These are phyloP conservation scores for Daldinia bambusicola DNA, from an alignment of 495 filamentous ascomycete species.

Conservation along the genomic window DNA sequence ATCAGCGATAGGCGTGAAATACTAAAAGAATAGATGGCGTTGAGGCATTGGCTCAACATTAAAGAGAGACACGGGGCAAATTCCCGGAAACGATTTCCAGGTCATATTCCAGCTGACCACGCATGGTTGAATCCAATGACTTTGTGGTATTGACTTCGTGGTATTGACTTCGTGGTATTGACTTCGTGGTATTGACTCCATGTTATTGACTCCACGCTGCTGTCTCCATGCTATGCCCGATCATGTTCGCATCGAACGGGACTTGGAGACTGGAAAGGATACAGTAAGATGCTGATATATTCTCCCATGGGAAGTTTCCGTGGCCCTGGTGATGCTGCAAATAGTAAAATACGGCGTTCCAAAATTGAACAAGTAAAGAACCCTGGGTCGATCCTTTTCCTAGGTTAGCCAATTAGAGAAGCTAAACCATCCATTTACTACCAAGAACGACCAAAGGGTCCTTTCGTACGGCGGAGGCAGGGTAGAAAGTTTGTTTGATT, in stretches of 20 bases:
- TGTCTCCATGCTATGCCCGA: constrained; percentile 4
- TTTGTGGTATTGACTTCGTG: no score
- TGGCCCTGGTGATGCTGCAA: constrained; percentile 1
- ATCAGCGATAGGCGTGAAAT: constrained; percentile 14
- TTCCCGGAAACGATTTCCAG: constrained; percentile 23
- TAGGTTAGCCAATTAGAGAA: constrained; percentile 30
- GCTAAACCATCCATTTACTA: constrained; percentile 25
- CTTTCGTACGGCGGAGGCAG: not conserved
- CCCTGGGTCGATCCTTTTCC: constrained; percentile 38
- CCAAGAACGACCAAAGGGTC: constrained; percentile 30
- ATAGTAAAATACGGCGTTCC: no score
- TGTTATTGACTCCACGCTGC: not conserved
- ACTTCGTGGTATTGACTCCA: not conserved
- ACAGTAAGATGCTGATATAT: constrained; percentile 9
- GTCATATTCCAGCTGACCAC: constrained; percentile 26
- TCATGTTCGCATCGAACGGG: constrained; percentile 11
- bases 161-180: no score
- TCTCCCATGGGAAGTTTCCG: not conserved
- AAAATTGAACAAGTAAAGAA: constrained; percentile 6
- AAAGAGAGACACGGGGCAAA: constrained; percentile 21
- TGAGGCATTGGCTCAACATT: constrained; percentile 38
- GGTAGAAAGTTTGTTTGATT: not conserved
- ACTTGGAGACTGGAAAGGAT: not conserved
- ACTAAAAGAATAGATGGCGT: constrained; percentile 34
- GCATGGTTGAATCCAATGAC: constrained; percentile 17